Base-by-base conservation (phyloP, 768 basidiomycete species). In the Panaeolus cyanescens region DNA sequence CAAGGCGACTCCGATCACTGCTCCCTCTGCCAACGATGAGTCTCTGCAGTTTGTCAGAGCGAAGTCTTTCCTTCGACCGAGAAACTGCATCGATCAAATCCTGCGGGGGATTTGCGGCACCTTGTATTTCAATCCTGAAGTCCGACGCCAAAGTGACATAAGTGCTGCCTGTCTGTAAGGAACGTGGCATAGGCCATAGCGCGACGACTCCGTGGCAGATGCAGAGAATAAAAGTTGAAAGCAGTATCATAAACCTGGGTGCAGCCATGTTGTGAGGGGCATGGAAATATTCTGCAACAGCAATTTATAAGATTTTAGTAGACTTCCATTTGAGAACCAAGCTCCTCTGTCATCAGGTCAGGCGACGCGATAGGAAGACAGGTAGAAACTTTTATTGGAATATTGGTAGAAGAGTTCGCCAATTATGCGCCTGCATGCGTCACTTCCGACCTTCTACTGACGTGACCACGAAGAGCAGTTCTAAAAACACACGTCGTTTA, bases 21-120 rank as follows among this genome's bases (percentile, higher is more conserved):
- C 80, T 71, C 2, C 87, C 88, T 54, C 88, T 85, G 15, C 85
- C 85, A 25, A 85, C 79, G 33, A 84, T 78, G 37, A 92, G 83
- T 12, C 85, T 75, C 61, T 82, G 79, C 22, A 88, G 83, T 65
- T 85, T 82, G 71, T 91, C 90, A 5, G 74, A 79, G 17, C 66
- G 58, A 25, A 90, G 63, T 62, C 70, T 77, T 2, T 58, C 37
- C 61, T 77, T 79, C 0, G 87, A 83, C 40, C 82, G 83, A 7
- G 70, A 50, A 28, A 86, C 79, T 39, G 90, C 90, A n/a, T 80
- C 82, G 20, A 77, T 60, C 42, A 92, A 77, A 70, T 92, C 90
- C 19, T 71, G 63, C 0, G 89, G 87, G 1, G 83, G 71, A 45
- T 77, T 71, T 22, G 71, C 15, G 13, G 66, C 58, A 2, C 63